Base-by-base conservation (phyloP, 139 green algal genomes). In the Desmodesmus armatus region DNA sequence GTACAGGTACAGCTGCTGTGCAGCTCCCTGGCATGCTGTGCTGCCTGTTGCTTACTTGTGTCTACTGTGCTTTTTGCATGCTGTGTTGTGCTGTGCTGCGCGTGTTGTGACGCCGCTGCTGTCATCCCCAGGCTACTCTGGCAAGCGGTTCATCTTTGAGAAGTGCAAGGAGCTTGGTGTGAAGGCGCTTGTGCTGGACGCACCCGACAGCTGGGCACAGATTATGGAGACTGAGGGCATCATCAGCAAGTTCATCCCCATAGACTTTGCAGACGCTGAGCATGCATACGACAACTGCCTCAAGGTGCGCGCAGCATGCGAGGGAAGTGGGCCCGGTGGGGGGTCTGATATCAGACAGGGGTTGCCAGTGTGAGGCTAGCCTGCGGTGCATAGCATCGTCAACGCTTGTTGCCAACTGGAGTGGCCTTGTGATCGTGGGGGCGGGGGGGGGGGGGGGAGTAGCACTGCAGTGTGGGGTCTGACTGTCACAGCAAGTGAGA, bases 61-160 rank as follows among this genome's bases (percentile, higher is more conserved):
- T 55, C 9, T 55, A 13, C 7, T 55, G 47, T 13, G 47, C 47
- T 55, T 55, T 55, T 7, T 55, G 47, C 47, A 21, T 7, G 47
- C 47, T 55, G 47, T 13, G 7, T 55, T n/a, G n/a, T n/a, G n/a
- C n/a, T n/a, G n/a, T n/a, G n/a, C n/a, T n/a, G n/a, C n/a, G n/a
- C n/a, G n/a, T n/a, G n/a, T 94, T 67, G 89, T 96, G 44, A 94
- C 91, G 0, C n/a, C n/a, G n/a, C n/a, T n/a, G n/a, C n/a, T n/a
- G n/a, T n/a, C n/a, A 88, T 90, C n/a, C n/a, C 9, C 47, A 13
- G 95, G 95, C 70, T 96, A 95, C 92, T 92, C 85, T 25, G 93
- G 91, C 73, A 96, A 97, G 89, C 92, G 94, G 63, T 98, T 98
- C 91, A 96, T 98, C 41, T 98, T 97, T 83, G 95, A 98, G 89